Conservation (phyloP, 176 grass and related monocot species). For the Triticum aestivum region DNA sequence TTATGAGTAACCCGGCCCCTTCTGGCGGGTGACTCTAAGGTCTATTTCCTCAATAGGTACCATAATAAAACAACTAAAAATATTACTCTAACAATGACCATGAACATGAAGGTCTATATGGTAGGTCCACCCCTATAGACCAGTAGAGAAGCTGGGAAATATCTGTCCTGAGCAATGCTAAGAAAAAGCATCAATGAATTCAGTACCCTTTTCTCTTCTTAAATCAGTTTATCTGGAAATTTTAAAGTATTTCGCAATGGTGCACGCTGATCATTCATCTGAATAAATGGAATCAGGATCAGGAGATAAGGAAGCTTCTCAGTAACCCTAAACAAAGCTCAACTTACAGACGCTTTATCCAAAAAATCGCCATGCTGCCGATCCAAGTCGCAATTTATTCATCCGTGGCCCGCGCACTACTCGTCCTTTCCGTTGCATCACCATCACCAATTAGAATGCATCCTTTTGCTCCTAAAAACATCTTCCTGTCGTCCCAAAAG, state of each 20-base stretch:
- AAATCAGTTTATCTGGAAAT: not conserved
- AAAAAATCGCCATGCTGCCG: conserved; percentile 24
- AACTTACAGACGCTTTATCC: conserved; percentile 3
- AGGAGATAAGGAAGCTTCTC: conserved; percentile 40
- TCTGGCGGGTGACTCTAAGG: too few species aligned
- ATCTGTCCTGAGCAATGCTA: not conserved
- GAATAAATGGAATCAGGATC: not conserved
- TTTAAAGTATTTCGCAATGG: not conserved
- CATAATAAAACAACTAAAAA: too few species aligned
- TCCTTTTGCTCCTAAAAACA: conserved; percentile 7
- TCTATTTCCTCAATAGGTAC: too few species aligned
- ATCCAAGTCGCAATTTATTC: conserved; percentile 22
- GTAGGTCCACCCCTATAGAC: not conserved
- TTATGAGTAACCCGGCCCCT: too few species aligned
- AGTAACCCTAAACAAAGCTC: conserved; percentile 21
- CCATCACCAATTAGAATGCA: conserved; percentile 27
- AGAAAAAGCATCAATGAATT: not conserved
- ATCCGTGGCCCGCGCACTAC: conserved; percentile 40
- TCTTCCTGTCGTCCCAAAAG: conserved; percentile 27
- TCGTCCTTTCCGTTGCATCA: not conserved
- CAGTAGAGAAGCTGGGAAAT: not conserved
- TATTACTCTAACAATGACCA: too few species aligned
- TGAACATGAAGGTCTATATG: too few species aligned
- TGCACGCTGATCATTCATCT: conserved; percentile 16
- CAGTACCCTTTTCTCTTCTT: not conserved